Percentiles rank a stretch among this genome's conserved stretches.
Conservation (phyloP, 805 yeast genomes). For the Metschnikowia arizonensis region DNA sequence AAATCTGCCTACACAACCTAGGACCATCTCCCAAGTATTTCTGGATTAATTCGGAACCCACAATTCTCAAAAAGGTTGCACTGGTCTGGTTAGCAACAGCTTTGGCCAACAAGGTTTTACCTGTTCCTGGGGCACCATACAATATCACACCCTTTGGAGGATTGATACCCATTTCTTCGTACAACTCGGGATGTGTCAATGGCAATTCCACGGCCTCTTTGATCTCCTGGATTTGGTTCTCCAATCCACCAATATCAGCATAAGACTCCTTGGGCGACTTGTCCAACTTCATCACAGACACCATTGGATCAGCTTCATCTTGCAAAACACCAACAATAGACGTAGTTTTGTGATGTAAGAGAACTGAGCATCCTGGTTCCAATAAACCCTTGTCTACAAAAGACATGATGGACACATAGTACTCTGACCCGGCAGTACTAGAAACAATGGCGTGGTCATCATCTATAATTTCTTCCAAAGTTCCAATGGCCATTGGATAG, state of each 20-base stretch:
- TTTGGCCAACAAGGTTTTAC: constrained; percentile 90
- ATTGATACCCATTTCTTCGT: constrained; percentile 97
- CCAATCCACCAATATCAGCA: constrained; percentile 96
- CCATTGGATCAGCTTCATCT: constrained; percentile 98
- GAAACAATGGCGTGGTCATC: constrained; percentile 99
- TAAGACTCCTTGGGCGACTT: constrained; percentile 96
- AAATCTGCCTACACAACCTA: constrained; percentile 85
- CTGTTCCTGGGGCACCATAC: constrained; percentile 98
- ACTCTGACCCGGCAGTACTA: constrained; percentile 93
- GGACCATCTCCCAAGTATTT: constrained; percentile 98
- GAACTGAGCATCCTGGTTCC: constrained; percentile 96
- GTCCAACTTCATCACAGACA: constrained; percentile 94
- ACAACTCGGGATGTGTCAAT: constrained; percentile 91
- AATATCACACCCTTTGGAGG: constrained; percentile 98
- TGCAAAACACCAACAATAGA: constrained; percentile 96
- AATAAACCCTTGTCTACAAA: constrained; percentile 94
- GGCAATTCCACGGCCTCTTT: constrained; percentile 97
- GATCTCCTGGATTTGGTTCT: constrained; percentile 93
- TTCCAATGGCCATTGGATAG: constrained; percentile 92
- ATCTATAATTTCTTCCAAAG: constrained; percentile 93
- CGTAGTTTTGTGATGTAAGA: constrained; percentile 92
- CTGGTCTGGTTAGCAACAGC: constrained; percentile 98
- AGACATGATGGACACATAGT: constrained; percentile 90
- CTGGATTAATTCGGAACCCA: constrained; percentile 94
- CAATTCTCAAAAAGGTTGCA: constrained; percentile 93